Evolutionary conservation across 768 basidiomycete genomes (phyloP).

Genomic region (Phlebiopsis gigantea): DNA sequence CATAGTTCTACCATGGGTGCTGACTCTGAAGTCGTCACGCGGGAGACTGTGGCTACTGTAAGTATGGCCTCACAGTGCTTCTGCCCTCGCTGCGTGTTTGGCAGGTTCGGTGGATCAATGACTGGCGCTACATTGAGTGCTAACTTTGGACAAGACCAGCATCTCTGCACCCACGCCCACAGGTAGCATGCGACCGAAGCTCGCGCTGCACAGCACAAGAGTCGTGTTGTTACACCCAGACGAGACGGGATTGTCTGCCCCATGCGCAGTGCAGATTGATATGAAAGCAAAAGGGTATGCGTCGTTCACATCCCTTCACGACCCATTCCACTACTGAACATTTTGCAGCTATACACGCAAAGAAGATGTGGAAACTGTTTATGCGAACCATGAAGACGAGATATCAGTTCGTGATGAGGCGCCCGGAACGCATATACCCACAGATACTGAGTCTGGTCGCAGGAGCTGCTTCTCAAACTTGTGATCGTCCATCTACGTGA

Average conservation of each 20-base stretch:
- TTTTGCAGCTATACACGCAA: neutral
- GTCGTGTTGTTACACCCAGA: constrained; percentile 16
- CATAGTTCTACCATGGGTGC: neutral
- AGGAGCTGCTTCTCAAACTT: constrained; percentile 3
- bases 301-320: neutral
- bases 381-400: neutral
- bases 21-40: neutral
- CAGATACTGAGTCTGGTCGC: neutral
- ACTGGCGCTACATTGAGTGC: neutral
- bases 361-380: neutral
- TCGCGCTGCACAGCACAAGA: constrained; percentile 19
- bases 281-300: constrained; percentile 13
- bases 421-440: neutral
- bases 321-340: neutral
- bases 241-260: neutral
- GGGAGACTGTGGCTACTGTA: too few relatives aligned
- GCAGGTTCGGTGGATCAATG: neutral
- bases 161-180: neutral
- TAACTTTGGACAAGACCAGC: neutral
- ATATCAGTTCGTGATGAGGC: constrained; percentile 4
- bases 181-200: constrained; percentile 2
- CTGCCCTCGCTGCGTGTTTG: neutral
- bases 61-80: too few relatives aligned
- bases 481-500: constrained; percentile 2
- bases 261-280: constrained; percentile 19